Evolutionary conservation across 192 early-diverging fungal species (phyloP).

Genomic region (Chytriomyces confervae): DNA sequence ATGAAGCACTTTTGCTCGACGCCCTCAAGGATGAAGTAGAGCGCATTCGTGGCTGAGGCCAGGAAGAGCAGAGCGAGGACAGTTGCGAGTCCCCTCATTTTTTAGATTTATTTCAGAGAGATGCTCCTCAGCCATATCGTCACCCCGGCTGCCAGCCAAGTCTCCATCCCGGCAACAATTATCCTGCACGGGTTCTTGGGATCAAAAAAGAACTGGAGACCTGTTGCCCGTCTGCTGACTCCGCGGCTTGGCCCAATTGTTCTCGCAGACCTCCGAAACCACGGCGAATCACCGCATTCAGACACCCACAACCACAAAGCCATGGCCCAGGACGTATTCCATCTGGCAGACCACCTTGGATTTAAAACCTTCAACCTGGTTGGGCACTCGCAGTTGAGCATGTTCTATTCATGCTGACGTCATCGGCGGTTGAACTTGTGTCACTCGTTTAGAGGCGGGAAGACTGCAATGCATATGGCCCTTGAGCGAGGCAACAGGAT

Average conservation of each 20-base stretch:
- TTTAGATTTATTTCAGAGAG: not conserved
- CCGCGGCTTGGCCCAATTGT: slow-evolving; percentile 65
- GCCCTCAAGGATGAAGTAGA: slow-evolving; percentile 94
- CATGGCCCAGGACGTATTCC: slow-evolving; percentile 78
- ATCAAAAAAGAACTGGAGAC: slow-evolving; percentile 64
- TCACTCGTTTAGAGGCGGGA: slow-evolving; percentile 42
- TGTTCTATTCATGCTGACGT: not conserved
- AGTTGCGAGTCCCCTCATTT: not conserved
- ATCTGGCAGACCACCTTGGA: slow-evolving; percentile 67
- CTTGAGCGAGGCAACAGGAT: slow-evolving; percentile 29
- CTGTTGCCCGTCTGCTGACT: slow-evolving; percentile 74
- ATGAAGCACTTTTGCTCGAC: slow-evolving; percentile 89
- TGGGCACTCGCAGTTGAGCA: slow-evolving; percentile 82
- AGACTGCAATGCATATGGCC: slow-evolving; percentile 51
- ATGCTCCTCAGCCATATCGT: slow-evolving; percentile 4
- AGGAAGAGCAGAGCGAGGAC: slow-evolving; percentile 8
- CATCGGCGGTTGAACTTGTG: not conserved
- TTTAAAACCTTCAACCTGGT: slow-evolving; percentile 67
- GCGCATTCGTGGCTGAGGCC: slow-evolving; percentile 45
- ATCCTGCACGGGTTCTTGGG: slow-evolving; percentile 94
- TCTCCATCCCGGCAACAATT: slow-evolving; percentile 31
- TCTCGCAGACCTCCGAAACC: slow-evolving; percentile 87
- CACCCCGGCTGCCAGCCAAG: not conserved
- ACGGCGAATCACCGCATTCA: slow-evolving; percentile 84
- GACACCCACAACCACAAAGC: slow-evolving; percentile 66